A percentile compares a stretch with the other conserved stretches of the same genome.
phyloP scores from a whole-genome alignment of 441 rosid species.

The Populus hybrid region DNA sequence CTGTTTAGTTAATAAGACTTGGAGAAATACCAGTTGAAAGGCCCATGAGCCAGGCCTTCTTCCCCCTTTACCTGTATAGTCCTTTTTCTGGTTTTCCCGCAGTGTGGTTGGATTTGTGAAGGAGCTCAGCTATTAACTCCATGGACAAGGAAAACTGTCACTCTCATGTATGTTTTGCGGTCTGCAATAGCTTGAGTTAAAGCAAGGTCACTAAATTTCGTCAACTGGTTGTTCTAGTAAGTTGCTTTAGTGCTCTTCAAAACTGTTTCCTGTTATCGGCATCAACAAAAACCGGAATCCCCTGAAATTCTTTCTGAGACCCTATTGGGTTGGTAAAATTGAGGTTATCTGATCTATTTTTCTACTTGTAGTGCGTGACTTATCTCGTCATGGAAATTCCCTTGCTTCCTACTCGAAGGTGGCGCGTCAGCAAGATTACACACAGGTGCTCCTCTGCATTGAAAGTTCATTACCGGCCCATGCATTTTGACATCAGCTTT shows the following conservation, averaged over 20 bases:
- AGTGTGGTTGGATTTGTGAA: not conserved
- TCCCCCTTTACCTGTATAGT: not conserved
- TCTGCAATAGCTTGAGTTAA: not conserved
- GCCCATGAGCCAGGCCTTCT: not conserved
- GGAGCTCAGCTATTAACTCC: not conserved
- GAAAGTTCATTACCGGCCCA: not conserved
- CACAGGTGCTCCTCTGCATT: not conserved
- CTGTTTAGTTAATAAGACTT: slow-evolving; percentile 9
- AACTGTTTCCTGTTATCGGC: not conserved
- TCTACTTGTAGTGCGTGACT: not conserved
- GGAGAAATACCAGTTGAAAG: not conserved
- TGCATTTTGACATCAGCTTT: not conserved
- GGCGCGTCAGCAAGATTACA: not conserved
- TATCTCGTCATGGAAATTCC: not conserved
- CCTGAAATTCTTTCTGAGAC: not conserved
- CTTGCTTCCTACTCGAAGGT: not conserved
- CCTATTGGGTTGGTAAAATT: not conserved
- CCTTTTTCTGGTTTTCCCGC: not conserved
- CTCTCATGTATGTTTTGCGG: not conserved
- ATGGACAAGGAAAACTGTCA: not conserved
- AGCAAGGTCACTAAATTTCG: not conserved
- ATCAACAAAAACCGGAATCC: not conserved
- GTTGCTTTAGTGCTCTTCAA: not conserved
- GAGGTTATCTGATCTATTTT: not conserved
- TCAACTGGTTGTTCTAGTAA: not conserved